Base-by-base conservation (phyloP, 2,329 filamentous ascomycete species). In the Hypoxylon sp. region DNA sequence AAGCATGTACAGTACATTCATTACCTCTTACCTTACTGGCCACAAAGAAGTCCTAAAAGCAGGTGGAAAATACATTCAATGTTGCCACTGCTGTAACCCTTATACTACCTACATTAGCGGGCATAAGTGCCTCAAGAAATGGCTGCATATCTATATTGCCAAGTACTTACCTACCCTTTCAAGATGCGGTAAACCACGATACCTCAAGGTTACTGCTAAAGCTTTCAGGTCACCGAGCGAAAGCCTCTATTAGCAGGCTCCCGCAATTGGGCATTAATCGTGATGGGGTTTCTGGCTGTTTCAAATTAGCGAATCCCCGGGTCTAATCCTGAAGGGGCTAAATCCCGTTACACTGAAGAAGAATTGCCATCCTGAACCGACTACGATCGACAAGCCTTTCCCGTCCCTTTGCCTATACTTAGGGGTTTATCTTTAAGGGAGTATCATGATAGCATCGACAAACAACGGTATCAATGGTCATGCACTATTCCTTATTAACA, bases 261-360 rank as follows among this genome's bases (percentile, higher is more conserved):
- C 65, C 61, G 65, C 66, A 65, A 72, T 76, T 75, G 75, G 74
- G 69, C 73, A 74, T 73, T 73, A 73, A 73, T 71, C 71, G 73
- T 70, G 67, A 74, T 73, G 68, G 71, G 67, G 72, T 67, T 69
- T 73, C 59, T 68, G 35, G 57, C 48, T 73, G 76, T 78, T 78
- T 78, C 76, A 77, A 74, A 74, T 72, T 71, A 74, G 72, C 70
- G 70, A 74, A 67, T 68, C 61, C 63, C 66, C 59, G 53, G 31
- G 42, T 50, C 74, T 73, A 75, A 71, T 29, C 74, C 73, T 57
- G 63, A 74, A 72, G 17, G 52, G 70, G 73, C 67, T 68, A 70
- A 61, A 67, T 71, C 68, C 72, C 73, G 73, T 74, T 70, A 68
- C 74, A 69, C 67, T 71, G 60, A 63, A 65, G 58, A 63, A 67